These are phyloP conservation scores for Penicillium mononematosum DNA, from an alignment of 495 filamentous ascomycete genomes.

Conservation along the genomic window DNA sequence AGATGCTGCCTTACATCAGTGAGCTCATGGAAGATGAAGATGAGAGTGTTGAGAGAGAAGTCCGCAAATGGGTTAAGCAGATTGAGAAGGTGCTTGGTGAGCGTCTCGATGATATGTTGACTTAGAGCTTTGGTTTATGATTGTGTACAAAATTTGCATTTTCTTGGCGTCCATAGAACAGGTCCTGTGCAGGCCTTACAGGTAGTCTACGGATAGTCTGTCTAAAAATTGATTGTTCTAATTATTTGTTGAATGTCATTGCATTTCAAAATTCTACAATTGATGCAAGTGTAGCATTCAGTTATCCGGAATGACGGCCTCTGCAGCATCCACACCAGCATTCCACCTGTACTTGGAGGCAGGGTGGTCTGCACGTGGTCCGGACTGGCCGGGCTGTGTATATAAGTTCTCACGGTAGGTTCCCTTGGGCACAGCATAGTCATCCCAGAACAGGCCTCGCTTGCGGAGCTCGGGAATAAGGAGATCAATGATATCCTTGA, in stretches of 20 bases:
- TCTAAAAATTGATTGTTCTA: constrained; percentile 12
- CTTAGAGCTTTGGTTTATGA: constrained; percentile 42
- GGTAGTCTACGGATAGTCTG: constrained; percentile 10
- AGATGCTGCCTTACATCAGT: constrained; percentile 92
- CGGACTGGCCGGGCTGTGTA: constrained; percentile 39
- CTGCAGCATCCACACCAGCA: constrained; percentile 36
- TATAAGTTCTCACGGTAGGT: constrained; percentile 53
- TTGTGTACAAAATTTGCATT: constrained; percentile 35
- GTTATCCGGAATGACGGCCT: constrained; percentile 23
- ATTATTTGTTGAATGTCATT: background rate
- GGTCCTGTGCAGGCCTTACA: constrained; percentile 17
- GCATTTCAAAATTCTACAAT: background rate
- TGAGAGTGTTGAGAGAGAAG: constrained; percentile 84
- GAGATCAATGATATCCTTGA: constrained; percentile 60
- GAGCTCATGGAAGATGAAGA: constrained; percentile 96
- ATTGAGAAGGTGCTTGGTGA: constrained; percentile 88
- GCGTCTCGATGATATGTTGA: constrained; percentile 85
- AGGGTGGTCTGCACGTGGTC: constrained; percentile 47
- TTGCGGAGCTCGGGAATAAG: constrained; percentile 45
- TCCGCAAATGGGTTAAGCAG: constrained; percentile 76
- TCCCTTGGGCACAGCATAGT: constrained; percentile 44
- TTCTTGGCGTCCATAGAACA: constrained; percentile 27
- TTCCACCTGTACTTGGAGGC: constrained; percentile 53
- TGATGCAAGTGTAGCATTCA: background rate
- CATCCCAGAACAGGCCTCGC: constrained; percentile 50